Base-by-base conservation (phyloP, 2,329 filamentous ascomycete species). In the Ascochyta viciae-villosae region DNA sequence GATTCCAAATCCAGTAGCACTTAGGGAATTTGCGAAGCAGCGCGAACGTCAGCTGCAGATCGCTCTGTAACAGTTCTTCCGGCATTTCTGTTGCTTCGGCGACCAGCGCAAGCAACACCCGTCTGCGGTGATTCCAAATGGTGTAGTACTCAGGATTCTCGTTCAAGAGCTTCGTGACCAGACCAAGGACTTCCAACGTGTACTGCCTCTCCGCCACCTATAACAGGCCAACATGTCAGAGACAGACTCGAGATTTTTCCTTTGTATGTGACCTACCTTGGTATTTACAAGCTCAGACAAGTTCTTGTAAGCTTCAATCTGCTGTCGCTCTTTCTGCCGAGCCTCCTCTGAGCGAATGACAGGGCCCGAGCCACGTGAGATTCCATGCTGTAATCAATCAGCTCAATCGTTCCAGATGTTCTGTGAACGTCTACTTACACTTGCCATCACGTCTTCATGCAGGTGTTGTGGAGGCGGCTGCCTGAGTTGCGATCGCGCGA, bases 1-100 rank as follows among this genome's bases (percentile, higher is more conserved):
- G 94, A 66, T 96, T 96, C 95, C 95, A 99, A 70, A 99, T 94
- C 94, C 95, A 98, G 80, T 99, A 99, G 82, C 95, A 98, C 76
- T 99, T 99, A 6, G 95, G 95, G 63, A 87, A 94, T 63, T 92
- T 87, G 62, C 91, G 84, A 45, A 99, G 84, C 19, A 99, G 83
- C 0, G 91, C 91, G 37, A 97, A 85, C 31, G 94, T 88, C 71
- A 97, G 96, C 43, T 80, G 79, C 31, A 99, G 82, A 73, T 99
- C 95, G 51, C 84, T 81, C 42, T 85, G 83, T 58, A 98, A 83
- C 29, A 89, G 72, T 3, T 86, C 78, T 38, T 80, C 74, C 27
- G 79, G 72, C 39, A 73, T 66, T 58, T 75, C 58, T 16, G 50
- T 42, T 3, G 50, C 33, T 23, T 60, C 57, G 19, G 60, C 50